Evolutionary conservation across 768 basidiomycete genomes (phyloP).

Genomic region (Daedaleopsis sinensis): DNA sequence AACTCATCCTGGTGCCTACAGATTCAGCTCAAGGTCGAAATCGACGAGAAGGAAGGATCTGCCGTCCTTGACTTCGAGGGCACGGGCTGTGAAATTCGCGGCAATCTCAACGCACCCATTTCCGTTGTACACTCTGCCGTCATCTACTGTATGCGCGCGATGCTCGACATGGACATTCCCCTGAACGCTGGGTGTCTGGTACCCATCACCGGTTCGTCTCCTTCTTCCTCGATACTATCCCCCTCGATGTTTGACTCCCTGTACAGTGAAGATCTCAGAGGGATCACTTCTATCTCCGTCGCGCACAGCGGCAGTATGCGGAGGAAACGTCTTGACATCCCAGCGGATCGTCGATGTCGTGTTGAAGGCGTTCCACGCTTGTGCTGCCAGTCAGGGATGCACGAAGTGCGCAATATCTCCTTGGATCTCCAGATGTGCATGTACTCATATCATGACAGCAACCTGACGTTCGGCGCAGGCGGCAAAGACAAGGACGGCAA

Average conservation of each 20-base stretch:
- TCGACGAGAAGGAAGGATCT: constrained; percentile 71
- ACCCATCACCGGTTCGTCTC: constrained; percentile 68
- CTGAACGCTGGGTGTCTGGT: constrained; percentile 94
- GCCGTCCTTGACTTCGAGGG: constrained; percentile 87
- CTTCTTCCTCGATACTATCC: not conserved
- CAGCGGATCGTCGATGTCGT: constrained; percentile 96
- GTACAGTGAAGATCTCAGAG: constrained; percentile 74
- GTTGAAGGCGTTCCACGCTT: constrained; percentile 88
- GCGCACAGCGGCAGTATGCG: constrained; percentile 87
- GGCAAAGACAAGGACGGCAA: constrained; percentile 85
- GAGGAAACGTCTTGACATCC: constrained; percentile 89
- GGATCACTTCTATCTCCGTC: constrained; percentile 81
- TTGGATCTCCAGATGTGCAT: not conserved
- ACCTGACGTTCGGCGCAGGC: constrained; percentile 86
- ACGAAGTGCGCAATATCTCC: constrained; percentile 66
- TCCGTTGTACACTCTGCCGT: constrained; percentile 87
- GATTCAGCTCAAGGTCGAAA: constrained; percentile 79
- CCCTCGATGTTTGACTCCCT: constrained; percentile 17
- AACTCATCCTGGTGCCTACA: constrained; percentile 30
- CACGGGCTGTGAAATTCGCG: constrained; percentile 81
- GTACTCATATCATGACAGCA: constrained; percentile 44
- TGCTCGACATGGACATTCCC: constrained; percentile 87
- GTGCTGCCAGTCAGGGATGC: constrained; percentile 91
- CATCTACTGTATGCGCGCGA: constrained; percentile 87
- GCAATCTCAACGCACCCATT: constrained; percentile 84